These are phyloP conservation scores for Kwoniella heveanensis DNA, from an alignment of 768 basidiomycete species.

Conservation along the genomic window DNA sequence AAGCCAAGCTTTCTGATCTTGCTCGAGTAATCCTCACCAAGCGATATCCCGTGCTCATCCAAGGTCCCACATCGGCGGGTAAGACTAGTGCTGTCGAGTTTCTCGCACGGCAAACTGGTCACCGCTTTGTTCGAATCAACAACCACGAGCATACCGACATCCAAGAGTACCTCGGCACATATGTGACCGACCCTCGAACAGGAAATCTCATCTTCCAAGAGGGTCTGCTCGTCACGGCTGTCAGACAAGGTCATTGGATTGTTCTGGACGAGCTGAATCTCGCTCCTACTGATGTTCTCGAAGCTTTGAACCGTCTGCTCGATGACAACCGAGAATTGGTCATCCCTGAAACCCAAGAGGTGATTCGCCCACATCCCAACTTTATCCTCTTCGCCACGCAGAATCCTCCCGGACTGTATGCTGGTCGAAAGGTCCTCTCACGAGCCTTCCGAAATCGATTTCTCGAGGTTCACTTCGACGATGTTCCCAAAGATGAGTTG, in stretches of 20 bases:
- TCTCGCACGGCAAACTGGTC: conserved; percentile 86
- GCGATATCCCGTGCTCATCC: conserved; percentile 90
- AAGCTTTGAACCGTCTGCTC: conserved; percentile 91
- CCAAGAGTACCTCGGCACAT: conserved; percentile 96
- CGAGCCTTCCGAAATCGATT: conserved; percentile 97
- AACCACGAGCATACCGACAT: conserved; percentile 99
- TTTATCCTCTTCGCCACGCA: conserved; percentile 99
- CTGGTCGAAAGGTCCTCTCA: conserved; percentile 89
- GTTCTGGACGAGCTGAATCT: conserved; percentile 97
- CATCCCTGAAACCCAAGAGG: conserved; percentile 93
- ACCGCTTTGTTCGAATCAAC: conserved; percentile 96
- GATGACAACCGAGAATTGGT: conserved; percentile 97
- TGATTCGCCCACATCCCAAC: conserved; percentile 86
- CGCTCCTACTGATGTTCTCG: conserved; percentile 95
- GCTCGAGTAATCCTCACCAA: conserved; percentile 84
- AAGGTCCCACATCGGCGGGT: conserved; percentile 95
- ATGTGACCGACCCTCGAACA: conserved; percentile 85
- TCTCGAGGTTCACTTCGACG: conserved; percentile 94
- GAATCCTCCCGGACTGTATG: conserved; percentile 94
- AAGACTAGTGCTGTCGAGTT: conserved; percentile 98
- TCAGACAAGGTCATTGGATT: conserved; percentile 93
- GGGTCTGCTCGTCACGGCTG: conserved; percentile 86
- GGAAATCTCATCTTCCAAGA: conserved; percentile 96
- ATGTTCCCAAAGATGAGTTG: conserved; percentile 90
- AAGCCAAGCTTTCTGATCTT: conserved; percentile 90